These are phyloP conservation scores for Podaxis sp. DNA, from an alignment of 768 basidiomycete genomes.

Conservation along the genomic window DNA sequence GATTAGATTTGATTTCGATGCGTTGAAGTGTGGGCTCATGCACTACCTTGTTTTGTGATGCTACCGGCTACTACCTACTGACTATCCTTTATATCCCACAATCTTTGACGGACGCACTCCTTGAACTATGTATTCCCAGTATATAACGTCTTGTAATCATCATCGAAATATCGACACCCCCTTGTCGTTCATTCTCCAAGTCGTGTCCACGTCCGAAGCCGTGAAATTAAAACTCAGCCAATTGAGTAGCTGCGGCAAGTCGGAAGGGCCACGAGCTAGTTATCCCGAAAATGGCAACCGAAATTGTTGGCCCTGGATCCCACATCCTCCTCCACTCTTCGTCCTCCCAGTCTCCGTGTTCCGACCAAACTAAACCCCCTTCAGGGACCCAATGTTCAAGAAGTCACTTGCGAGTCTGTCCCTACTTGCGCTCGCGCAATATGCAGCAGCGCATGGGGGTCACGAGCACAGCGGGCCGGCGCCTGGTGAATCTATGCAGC, in stretches of 20 bases:
- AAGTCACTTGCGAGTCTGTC: slow-evolving; percentile 41
- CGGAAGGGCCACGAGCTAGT: background rate
- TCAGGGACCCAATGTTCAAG: slow-evolving; percentile 43
- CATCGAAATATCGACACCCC: background rate
- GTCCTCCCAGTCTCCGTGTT: background rate
- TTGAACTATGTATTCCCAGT: background rate
- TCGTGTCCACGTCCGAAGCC: background rate
- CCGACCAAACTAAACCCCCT: background rate
- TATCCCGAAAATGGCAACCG: slow-evolving; percentile 2
- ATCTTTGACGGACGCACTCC: background rate
- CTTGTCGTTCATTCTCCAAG: too few relatives aligned
- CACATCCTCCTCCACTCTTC: slow-evolving; percentile 1
- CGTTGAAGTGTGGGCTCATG: background rate
- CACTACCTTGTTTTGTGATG: background rate
- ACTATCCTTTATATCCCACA: background rate
- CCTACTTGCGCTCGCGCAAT: slow-evolving; percentile 33
- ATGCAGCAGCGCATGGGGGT: slow-evolving; percentile 53
- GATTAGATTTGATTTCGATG: background rate
- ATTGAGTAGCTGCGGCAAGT: too few relatives aligned
- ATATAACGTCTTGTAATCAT: background rate
- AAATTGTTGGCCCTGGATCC: background rate
- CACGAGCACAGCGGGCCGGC: slow-evolving; percentile 53
- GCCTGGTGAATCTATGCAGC: slow-evolving; percentile 63
- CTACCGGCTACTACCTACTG: background rate
- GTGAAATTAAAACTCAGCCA: background rate